Evolutionary conservation across 2,329 filamentous ascomycete genomes (phyloP).

Genomic region (Aspergillus sp.): DNA sequence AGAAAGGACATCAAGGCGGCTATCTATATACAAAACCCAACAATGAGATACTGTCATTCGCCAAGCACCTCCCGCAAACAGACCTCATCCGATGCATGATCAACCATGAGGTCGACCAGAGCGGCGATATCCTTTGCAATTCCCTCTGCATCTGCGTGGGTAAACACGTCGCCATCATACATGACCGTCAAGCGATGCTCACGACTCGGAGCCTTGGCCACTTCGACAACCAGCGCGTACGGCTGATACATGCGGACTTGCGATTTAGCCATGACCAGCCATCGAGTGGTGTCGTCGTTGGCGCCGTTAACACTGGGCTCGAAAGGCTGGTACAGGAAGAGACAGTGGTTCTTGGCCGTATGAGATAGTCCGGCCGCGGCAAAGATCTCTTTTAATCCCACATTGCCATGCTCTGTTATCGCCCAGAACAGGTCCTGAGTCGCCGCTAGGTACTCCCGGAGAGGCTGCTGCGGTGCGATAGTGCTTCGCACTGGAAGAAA

Average conservation of each 20-base stretch:
- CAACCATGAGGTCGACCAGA: not conserved
- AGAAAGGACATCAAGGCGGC: no score
- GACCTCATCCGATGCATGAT: not conserved
- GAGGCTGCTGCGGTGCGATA: not conserved
- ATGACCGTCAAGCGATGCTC: not conserved
- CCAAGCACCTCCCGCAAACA: not conserved
- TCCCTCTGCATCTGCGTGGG: not conserved
- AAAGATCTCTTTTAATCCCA: slow-evolving; percentile 2
- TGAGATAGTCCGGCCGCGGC: not conserved
- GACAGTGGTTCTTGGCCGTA: not conserved
- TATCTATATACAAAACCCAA: not conserved
- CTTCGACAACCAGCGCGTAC: not conserved
- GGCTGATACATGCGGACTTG: not conserved
- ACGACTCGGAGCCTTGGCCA: not conserved
- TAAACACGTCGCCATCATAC: not conserved
- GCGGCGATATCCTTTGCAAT: not conserved
- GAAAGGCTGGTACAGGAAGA: slow-evolving; percentile 5
- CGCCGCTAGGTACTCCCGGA: not conserved
- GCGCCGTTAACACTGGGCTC: not conserved
- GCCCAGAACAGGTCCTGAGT: slow-evolving; percentile 4
- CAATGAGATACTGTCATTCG: no score
- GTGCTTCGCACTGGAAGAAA: slow-evolving; percentile 3
- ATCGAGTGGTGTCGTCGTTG: not conserved
- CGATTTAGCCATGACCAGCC: not conserved
- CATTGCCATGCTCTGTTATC: slow-evolving; percentile 4